Conservation (phyloP, 768 basidiomycete species). For the Xerocomellus amylosporus region DNA sequence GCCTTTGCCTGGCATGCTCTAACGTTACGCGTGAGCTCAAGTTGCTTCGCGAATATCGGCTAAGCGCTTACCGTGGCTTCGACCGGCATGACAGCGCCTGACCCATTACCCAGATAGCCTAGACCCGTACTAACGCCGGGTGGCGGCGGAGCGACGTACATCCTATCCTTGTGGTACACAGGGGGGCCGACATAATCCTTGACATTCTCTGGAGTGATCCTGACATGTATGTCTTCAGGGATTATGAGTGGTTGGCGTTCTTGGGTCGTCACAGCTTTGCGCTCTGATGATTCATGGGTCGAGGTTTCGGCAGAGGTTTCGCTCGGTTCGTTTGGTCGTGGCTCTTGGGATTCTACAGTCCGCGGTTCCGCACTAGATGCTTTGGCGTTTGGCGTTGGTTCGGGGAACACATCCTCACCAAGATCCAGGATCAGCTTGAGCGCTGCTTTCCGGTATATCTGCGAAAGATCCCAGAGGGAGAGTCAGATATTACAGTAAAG, state of each 20-base stretch:
- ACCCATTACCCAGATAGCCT: constrained; percentile 95
- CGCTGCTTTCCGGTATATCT: constrained; percentile 98
- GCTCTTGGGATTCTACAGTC: constrained; percentile 53
- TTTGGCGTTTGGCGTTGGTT: constrained; percentile 43
- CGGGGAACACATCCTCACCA: constrained; percentile 82
- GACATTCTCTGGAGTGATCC: constrained; percentile 81
- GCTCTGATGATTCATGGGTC: constrained; percentile 32
- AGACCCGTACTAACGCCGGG: constrained; percentile 93
- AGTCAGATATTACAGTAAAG: not conserved
- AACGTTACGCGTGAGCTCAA: not conserved
- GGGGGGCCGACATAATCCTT: constrained; percentile 97
- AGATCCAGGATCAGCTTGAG: constrained; percentile 87
- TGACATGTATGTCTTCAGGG: constrained; percentile 73
- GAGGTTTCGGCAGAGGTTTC: constrained; percentile 16
- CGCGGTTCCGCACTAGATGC: constrained; percentile 19
- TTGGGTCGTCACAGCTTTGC: constrained; percentile 67
- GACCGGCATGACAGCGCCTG: constrained; percentile 95
- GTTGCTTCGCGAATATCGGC: not conserved
- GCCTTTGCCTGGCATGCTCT: constrained; percentile 98
- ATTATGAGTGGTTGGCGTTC: constrained; percentile 79
- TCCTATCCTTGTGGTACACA: constrained; percentile 90
- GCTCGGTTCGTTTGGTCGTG: constrained; percentile 39
- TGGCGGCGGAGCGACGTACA: constrained; percentile 79
- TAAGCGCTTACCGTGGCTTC: constrained; percentile 75
- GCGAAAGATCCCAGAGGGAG: not conserved